A percentile compares a stretch with the other conserved stretches of the same genome.
Evolutionary conservation across 2,329 filamentous ascomycete genomes (phyloP).

Genomic region (Pseudocercospora pini-densiflorae): DNA sequence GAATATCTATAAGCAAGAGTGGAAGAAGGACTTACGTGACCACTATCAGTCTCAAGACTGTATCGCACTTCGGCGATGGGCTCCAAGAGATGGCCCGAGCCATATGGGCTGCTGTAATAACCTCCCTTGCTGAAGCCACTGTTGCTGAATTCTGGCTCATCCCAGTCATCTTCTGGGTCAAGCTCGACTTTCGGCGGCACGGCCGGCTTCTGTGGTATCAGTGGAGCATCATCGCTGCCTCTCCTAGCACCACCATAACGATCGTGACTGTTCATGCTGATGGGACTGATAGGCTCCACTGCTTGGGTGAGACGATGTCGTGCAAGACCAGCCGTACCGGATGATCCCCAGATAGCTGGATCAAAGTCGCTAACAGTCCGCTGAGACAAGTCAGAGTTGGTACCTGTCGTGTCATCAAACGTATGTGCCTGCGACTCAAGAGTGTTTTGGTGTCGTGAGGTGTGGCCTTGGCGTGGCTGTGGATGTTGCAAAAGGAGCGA

Average conservation of each 20-base stretch:
- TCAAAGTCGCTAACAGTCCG: constrained; percentile 45
- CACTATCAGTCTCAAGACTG: constrained; percentile 53
- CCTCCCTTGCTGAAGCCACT: constrained; percentile 40
- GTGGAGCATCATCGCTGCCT: constrained; percentile 61
- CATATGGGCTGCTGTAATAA: constrained; percentile 43
- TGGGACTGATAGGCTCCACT: constrained; percentile 34
- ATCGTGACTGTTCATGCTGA: constrained; percentile 43
- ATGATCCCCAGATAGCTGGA: constrained; percentile 54
- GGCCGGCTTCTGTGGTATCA: constrained; percentile 52
- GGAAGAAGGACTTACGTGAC: constrained; percentile 13
- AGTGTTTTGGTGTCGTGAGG: constrained; percentile 73
- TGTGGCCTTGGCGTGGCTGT: constrained; percentile 74
- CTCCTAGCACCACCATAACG: constrained; percentile 40
- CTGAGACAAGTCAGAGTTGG: constrained; percentile 42
- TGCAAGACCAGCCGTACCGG: constrained; percentile 39
- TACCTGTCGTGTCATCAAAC: constrained; percentile 48
- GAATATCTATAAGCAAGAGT: neutral
- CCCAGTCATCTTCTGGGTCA: constrained; percentile 33
- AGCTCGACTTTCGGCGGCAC: constrained; percentile 34
- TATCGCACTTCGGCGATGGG: constrained; percentile 58
- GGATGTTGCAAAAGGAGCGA: constrained; percentile 80
- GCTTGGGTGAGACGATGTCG: constrained; percentile 35
- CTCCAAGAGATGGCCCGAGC: constrained; percentile 47
- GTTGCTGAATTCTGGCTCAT: constrained; percentile 40
- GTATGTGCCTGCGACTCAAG: constrained; percentile 74